Base-by-base conservation (phyloP, 805 yeast species). In the Zygotorulaspora florentina region DNA sequence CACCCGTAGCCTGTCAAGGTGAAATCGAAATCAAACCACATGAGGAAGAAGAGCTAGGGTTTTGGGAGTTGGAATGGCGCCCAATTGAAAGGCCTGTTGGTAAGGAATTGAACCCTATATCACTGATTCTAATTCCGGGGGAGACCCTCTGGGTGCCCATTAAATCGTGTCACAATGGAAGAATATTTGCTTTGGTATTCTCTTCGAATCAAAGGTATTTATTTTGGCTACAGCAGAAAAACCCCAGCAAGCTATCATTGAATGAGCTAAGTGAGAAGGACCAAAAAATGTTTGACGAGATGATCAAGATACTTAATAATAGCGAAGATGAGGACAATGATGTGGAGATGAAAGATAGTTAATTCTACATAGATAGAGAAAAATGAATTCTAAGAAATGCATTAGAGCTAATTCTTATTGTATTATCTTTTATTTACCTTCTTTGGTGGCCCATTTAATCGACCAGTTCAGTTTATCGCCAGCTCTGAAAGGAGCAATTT, bases 401-500 rank as follows among this genome's bases (percentile, higher is more conserved):
- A 13, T 8, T 29, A n/a, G n/a, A n/a, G n/a, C n/a, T n/a, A n/a
- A n/a, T n/a, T n/a, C n/a, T n/a, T 29, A 28, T 10, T 40, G 17
- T 16, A 13, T 16, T 39, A 8, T 17, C 11, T 12, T 27, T 16
- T 28, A 27, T 25, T 8, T 33, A 33, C 20, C 6, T 29, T 40
- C 45, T 33, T 45, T 48, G 29, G 46, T 42, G 16, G 40, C 65
- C 97, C 97, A 90, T 66, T 83, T 85, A 4, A 80, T 76, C 8
- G 79, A 65, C 88, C 95, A 91, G 27, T 72, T 59, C 40, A 91
- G 73, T 45, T 72, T 75, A 43, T 84, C 80, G 13, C 96, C 96
- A 7, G 96, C 89, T 55, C 73, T 75, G 74, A 91, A 91, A 8
- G 97, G 98, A 13, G 88, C 91, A 28, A 85, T 82, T 11, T 72